Percentiles rank a stretch among this genome's conserved stretches.
Evolutionary conservation across 2,329 filamentous ascomycete species (phyloP).

Genomic region (Talaromyces marneffei): DNA sequence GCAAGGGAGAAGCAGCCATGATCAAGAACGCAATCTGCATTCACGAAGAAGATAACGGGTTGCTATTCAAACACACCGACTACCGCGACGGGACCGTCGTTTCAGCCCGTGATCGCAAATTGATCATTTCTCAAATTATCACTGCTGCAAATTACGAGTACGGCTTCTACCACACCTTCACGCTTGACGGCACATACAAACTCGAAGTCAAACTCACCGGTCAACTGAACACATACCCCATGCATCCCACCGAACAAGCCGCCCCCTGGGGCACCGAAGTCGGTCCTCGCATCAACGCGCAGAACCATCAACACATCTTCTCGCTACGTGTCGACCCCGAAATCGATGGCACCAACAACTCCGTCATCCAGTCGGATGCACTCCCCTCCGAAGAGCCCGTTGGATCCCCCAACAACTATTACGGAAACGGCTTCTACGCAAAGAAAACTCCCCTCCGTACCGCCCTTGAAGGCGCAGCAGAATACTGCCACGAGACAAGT

Average conservation of each 20-base stretch:
- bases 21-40: slow-evolving; percentile 95
- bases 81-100: slow-evolving; percentile 84
- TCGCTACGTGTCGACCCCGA: slow-evolving; percentile 83
- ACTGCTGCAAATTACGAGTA: slow-evolving; percentile 97
- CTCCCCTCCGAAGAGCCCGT: slow-evolving; percentile 64
- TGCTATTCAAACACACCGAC: slow-evolving; percentile 93
- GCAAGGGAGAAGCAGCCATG: slow-evolving; percentile 63
- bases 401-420: slow-evolving; percentile 73
- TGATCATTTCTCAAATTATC: slow-evolving; percentile 86
- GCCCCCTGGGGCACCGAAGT: slow-evolving; percentile 88
- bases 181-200: slow-evolving; percentile 87
- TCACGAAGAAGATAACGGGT: slow-evolving; percentile 86
- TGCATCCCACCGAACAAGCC: slow-evolving; percentile 73
- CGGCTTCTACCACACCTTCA: slow-evolving; percentile 79
- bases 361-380: slow-evolving; percentile 77
- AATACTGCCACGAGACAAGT: slow-evolving; percentile 73
- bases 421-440: slow-evolving; percentile 85
- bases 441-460: slow-evolving; percentile 75
- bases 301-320: slow-evolving; percentile 95
- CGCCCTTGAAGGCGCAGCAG: slow-evolving; percentile 60
- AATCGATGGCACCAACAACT: slow-evolving; percentile 78
- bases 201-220: slow-evolving; percentile 87
- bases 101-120: slow-evolving; percentile 77
- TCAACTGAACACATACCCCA: slow-evolving; percentile 84
- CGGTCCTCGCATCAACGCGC: slow-evolving; percentile 83